These are phyloP conservation scores for Trichoderma endophyticum DNA, from an alignment of 2,329 filamentous ascomycete species.

Conservation along the genomic window DNA sequence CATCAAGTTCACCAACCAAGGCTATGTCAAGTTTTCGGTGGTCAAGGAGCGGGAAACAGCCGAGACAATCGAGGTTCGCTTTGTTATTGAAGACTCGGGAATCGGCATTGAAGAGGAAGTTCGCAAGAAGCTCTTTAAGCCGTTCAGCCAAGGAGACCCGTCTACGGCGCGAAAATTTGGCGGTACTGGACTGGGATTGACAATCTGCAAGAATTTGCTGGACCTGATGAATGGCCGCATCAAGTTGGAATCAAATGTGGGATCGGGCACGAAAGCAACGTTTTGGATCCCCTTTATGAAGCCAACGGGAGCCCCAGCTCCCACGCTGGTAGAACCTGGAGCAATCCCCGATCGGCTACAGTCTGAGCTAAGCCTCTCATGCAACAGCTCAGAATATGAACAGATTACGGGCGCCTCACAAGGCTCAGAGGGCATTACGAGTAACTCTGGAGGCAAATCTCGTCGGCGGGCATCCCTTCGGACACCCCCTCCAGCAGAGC, in stretches of 20 bases:
- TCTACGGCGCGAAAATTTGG: constrained; percentile 77
- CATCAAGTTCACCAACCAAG: constrained; percentile 71
- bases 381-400: constrained; percentile 63
- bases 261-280: constrained; percentile 67
- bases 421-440: constrained; percentile 27
- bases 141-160: constrained; percentile 78
- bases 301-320: constrained; percentile 48
- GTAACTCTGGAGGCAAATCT: constrained; percentile 24
- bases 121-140: constrained; percentile 68
- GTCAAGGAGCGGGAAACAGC: constrained; percentile 60
- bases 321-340: constrained; percentile 58
- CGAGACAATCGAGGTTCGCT: constrained; percentile 65
- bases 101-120: constrained; percentile 81
- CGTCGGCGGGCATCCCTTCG: constrained; percentile 35
- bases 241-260: constrained; percentile 62
- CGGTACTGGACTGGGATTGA: constrained; percentile 73
- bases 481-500: constrained; percentile 38
- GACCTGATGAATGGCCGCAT: constrained; percentile 79
- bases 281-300: constrained; percentile 79
- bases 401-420: constrained; percentile 42
- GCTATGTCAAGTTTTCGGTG: constrained; percentile 65
- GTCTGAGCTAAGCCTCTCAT: constrained; percentile 61
- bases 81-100: constrained; percentile 72
- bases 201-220: constrained; percentile 77
- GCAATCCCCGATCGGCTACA: constrained; percentile 66